Base-by-base conservation (phyloP, 768 basidiomycete species). In the Tulasnella sp. region DNA sequence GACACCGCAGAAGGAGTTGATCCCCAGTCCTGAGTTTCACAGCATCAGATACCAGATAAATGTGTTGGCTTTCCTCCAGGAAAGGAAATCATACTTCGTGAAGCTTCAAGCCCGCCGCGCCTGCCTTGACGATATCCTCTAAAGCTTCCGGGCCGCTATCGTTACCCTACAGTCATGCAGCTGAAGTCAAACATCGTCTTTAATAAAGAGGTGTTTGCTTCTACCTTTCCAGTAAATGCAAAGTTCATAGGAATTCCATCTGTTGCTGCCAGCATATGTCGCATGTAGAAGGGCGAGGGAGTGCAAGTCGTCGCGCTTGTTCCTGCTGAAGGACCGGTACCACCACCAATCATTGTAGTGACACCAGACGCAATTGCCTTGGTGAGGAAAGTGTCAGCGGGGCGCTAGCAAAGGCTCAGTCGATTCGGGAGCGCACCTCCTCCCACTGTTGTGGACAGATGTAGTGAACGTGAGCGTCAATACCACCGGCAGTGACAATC, bases 221-320 rank as follows among this genome's bases (percentile, higher is more conserved):
- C n/a, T 24, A 80, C 80, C 75, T 98, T 99, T 20, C 97, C 97
- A 1, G 98, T 99, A 84, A 99, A 94, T 2, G 89, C 94, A 85
- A 97, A 96, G 84, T 98, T 98, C 89, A 98, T 91, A 0, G 96
- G 91, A 74, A 98, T 86, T 6, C 90, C 90, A 84, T 99, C 98
- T 18, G 95, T 97, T 7, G 97, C 97, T 0, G 92, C 90, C 77
- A 99, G 88, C 97, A 99, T 99, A 75, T 92, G 91, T 72, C 89
- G 88, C 89, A 99, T 92, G 85, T 97, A 96, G 85, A 94, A 97
- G 40, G 92, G 92, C 82, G 93, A 94, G 0, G 96, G 90, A 0
- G 98, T 99, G 84, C 97, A 98, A 0, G 98, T 97, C 78, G 98
- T 99, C 46, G 97, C 97, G 82, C 92, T 94, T 41, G 96, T 92